Evolutionary conservation across 179 eudicot species (phyloP).

Genomic region (Camellia oleifera): DNA sequence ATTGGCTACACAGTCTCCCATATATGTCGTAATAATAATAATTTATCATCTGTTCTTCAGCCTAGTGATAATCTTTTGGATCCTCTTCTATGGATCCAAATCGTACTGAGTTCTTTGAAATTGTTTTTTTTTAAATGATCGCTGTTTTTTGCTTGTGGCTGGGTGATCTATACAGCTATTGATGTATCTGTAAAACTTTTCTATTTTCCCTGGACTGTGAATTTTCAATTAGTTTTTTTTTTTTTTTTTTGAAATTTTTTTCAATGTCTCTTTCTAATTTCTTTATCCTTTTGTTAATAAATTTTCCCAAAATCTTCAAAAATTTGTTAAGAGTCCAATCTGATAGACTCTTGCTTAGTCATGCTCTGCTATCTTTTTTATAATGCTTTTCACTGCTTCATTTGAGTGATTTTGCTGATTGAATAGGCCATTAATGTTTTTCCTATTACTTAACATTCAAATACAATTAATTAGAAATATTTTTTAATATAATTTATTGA

Average conservation of each 20-base stretch:
- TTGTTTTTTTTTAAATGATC: background rate
- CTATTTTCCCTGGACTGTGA: background rate
- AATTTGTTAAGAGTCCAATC: background rate
- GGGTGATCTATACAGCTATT: background rate
- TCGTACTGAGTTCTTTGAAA: background rate
- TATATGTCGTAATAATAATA: too few relatives aligned
- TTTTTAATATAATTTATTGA: too few relatives aligned
- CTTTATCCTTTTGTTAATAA: background rate
- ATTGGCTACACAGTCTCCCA: too few relatives aligned
- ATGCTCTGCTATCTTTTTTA: background rate
- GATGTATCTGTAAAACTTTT: background rate
- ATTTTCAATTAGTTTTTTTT: background rate
- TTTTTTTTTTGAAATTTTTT: too few relatives aligned
- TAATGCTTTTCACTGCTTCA: too few relatives aligned
- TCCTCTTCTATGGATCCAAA: background rate
- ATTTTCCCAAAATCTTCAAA: background rate
- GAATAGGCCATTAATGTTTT: background rate
- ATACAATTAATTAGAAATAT: background rate
- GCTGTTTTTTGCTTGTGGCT: background rate
- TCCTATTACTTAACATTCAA: background rate
- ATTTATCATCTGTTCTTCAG: too few relatives aligned
- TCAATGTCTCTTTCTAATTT: background rate
- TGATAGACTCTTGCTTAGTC: background rate
- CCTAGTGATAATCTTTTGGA: background rate
- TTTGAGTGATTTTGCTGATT: background rate